A percentile compares a stretch with the other conserved stretches of the same genome.
Conservation (phyloP, 257 asterid genomes). For the Cordia subcordata region DNA sequence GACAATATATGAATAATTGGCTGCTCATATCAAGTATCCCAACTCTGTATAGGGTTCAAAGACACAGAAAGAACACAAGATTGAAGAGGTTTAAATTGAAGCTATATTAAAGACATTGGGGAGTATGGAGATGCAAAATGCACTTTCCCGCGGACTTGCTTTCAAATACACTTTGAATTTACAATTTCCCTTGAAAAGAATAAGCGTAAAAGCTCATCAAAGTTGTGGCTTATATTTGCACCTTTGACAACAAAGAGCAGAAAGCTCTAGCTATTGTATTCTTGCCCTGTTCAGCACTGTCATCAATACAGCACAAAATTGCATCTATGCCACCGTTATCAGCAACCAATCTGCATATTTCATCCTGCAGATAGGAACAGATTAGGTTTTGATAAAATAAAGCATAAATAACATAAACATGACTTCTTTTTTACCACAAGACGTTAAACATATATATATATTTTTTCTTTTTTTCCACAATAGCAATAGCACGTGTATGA, state of each 20-base stretch:
- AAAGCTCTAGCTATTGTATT: slow-evolving; percentile 57
- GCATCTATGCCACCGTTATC: slow-evolving; percentile 75
- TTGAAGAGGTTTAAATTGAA: no score
- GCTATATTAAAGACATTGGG: no score
- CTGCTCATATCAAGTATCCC: no score
- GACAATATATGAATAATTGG: background rate
- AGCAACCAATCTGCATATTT: slow-evolving; percentile 83
- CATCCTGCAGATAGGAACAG: slow-evolving; percentile 57
- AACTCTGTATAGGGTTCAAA: no score
- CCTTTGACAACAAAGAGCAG: slow-evolving; percentile 85
- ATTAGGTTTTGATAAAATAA: slow-evolving; percentile 1
- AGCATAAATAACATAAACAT: slow-evolving; percentile 11
- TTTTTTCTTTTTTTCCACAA: no score
- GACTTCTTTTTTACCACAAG: slow-evolving; percentile 1
- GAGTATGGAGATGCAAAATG: no score
- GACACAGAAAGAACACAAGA: no score
- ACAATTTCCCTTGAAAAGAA: background rate
- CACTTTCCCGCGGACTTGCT: background rate
- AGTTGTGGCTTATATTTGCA: slow-evolving; percentile 22
- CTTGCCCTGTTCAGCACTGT: slow-evolving; percentile 64
- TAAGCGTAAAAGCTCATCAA: background rate
- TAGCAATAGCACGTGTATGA: background rate
- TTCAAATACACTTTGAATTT: background rate
- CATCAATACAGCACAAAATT: slow-evolving; percentile 60
- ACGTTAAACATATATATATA: no score